Percentiles rank a stretch among this genome's conserved stretches.
Conservation (phyloP, 768 basidiomycete species). For the Cystobasidium onofrii region DNA sequence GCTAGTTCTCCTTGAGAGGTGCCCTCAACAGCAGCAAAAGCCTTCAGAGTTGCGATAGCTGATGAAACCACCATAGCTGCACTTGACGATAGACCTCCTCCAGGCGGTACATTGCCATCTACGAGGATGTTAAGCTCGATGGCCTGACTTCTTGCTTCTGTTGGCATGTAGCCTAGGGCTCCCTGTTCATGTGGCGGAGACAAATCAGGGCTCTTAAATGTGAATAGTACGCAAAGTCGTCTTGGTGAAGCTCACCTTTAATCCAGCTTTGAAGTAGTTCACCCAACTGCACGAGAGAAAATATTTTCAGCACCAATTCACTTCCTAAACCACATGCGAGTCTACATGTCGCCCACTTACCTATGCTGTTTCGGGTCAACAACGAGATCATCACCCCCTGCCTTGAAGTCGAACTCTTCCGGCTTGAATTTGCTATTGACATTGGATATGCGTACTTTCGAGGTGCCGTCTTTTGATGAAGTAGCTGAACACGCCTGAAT, state of each 20-base stretch:
- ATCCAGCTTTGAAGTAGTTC: conserved; percentile 37
- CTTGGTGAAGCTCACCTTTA: conserved; percentile 10
- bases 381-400: background rate
- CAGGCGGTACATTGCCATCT: conserved; percentile 68
- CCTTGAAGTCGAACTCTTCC: conserved; percentile 34
- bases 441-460: conserved; percentile 37
- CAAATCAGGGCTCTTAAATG: background rate
- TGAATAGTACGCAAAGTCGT: too few species aligned
- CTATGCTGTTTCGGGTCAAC: conserved; percentile 19
- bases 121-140: conserved; percentile 32
- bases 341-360: background rate
- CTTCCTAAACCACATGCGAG: too few species aligned
- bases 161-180: background rate
- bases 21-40: conserved; percentile 51
- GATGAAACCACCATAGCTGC: conserved; percentile 86
- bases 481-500: conserved; percentile 37
- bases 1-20: conserved; percentile 66
- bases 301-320: too few species aligned
- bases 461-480: conserved; percentile 1
- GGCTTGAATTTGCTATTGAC: conserved; percentile 35
- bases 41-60: conserved; percentile 61
- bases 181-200: background rate
- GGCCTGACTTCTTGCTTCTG: background rate
- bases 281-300: conserved; percentile 34
- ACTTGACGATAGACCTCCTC: conserved; percentile 76